Conservation (phyloP, 768 basidiomycete genomes). For the Daedaleopsis nitida region DNA sequence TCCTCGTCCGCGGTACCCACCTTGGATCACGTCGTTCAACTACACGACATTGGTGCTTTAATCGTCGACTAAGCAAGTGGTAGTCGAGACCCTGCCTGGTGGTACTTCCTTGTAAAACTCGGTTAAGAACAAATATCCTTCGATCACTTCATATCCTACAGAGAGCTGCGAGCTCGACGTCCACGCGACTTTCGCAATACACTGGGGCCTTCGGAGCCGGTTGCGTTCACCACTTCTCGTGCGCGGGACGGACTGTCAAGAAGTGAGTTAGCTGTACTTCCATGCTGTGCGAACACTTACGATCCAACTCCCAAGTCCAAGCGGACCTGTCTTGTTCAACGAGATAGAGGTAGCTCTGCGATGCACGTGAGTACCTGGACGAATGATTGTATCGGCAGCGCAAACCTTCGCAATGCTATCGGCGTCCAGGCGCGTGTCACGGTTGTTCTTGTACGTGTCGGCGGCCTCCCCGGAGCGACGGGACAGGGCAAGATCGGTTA, state of each 20-base stretch:
- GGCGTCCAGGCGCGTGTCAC: conserved; percentile 52
- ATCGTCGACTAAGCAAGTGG: too few species aligned
- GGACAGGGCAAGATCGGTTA: conserved; percentile 38
- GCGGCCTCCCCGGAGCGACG: conserved; percentile 10
- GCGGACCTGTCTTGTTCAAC: conserved; percentile 67
- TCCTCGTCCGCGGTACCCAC: too few species aligned
- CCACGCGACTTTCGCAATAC: not conserved
- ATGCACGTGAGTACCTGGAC: not conserved
- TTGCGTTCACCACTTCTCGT: conserved; percentile 48
- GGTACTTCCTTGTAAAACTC: too few species aligned
- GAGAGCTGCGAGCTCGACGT: too few species aligned
- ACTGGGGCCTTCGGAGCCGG: not conserved
- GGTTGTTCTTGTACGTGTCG: conserved; percentile 44
- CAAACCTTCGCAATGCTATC: conserved; percentile 70
- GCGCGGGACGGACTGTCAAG: conserved; percentile 47
- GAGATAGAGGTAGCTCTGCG: conserved; percentile 64
- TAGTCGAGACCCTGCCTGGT: too few species aligned
- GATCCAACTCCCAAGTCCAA: conserved; percentile 79
- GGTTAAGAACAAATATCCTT: too few species aligned
- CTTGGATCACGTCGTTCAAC: too few species aligned
- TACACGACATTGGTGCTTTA: too few species aligned
- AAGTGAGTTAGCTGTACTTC: not conserved
- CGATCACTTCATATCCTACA: not conserved
- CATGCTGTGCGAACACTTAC: conserved; percentile 44
- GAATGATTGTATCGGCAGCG: not conserved